Base-by-base conservation (phyloP, 2,329 filamentous ascomycete species). In the Beauveria australis region DNA sequence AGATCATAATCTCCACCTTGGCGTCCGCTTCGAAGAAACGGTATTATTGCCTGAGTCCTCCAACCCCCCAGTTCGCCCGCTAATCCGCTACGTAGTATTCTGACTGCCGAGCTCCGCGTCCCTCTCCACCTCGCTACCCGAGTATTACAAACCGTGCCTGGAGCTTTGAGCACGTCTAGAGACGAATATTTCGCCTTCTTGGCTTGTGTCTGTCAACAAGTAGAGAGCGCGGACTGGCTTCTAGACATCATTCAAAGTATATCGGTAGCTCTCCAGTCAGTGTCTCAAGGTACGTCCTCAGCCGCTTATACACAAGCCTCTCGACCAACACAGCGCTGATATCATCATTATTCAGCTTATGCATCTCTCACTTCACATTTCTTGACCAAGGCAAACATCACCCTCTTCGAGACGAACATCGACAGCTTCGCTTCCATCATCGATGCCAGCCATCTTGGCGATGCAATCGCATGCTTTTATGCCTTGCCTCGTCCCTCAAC, bases 321-420 rank as follows among this genome's bases (percentile, higher is more conserved):
- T 30, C 22, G 19, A 26, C 24, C 28, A 24, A 41, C 30, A 22
- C 24, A 33, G 16, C 33, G 10, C 54, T 58, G 49, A 58, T 24
- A 2, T 9, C 9, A 19, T 8, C 22, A 10, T 14, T 8, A 41
- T 26, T 5, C 24, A 59, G 70, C 71, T 0, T 78, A 78, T 43
- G 60, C 62, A 24, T 71, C 73, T 4, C 71, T 80, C 56, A 73
- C 73, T 2, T 66, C 70, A n/a, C 66, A 67, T 4, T 79, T 79
- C 61, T 62, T 81, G 10, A 68, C 74, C 1, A 67, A 67, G 16
- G 65, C 67, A 14, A 67, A 75, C 16, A 59, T 84, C 2, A 46
- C 59, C 1, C 66, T 78, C 7, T 72, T 83, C 41, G 75, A 81
- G 63, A 64, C 68, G 14, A 74, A 77, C 18, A 70, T 77, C 5